Evolutionary conservation across 768 basidiomycete species (phyloP), one percentile per base, ranked within the genome.

Genomic region (Psilocybe cubensis): DNA sequence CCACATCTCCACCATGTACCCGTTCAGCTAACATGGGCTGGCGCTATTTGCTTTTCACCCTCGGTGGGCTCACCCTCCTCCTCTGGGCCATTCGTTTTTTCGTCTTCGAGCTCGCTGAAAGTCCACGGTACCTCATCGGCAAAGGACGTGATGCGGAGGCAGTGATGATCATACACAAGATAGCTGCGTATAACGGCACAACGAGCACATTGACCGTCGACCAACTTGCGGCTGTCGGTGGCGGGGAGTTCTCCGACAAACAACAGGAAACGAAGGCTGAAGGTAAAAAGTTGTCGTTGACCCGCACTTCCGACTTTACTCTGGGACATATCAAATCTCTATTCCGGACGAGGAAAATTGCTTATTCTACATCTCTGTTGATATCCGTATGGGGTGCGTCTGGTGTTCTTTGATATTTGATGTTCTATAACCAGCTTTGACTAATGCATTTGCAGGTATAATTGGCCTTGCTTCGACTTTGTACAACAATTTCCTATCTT

Each of bases 391-490:
- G 78, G 68, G 75, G 77, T 76, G 56, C 7, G 71, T 63, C 14
- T 25, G 43, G 24, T 18, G 3, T 11, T 38, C 29, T 10, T n/a
- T 14, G 10, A 20, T 41, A 4, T 12, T 49, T 56, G 38, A 6
- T 33, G 12, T 33, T 33, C 6, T 33, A 33, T 12, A 3, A 38
- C 2, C 35, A 14, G n/a, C 12, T 58, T 31, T 31, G 12, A 9
- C 41, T 48, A 25, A 18, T 47, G 46, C 35, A 31, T 12, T 21
- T 28, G 33, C 17, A 88, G 88, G 82, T 2, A 74, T 90, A 48
- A 91, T 91, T 48, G 89, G 89, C 11, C 78, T 91, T 7, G 89
- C 88, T 2, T 91, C 87, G 61, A 88, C 90, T 14, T 70, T 92
- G 75, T 86, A 84, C 62, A 80, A 84, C 66, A 76, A 74, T 51